Base-by-base conservation (phyloP, 371 early-diverging fungal species). In the Coemansia sp. region DNA sequence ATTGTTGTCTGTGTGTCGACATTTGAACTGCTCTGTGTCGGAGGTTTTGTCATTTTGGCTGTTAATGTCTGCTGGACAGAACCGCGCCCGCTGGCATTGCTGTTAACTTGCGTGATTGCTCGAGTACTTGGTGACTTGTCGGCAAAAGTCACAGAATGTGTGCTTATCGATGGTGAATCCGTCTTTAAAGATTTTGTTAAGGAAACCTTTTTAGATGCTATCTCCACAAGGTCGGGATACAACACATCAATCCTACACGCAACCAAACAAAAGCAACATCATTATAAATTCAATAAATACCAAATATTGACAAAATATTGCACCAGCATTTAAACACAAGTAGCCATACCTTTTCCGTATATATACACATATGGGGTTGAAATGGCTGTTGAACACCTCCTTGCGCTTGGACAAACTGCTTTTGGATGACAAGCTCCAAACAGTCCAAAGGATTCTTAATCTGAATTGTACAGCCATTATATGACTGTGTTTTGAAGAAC, bases 371-470 rank as follows among this genome's bases (percentile, higher is more conserved):
- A 58, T 39, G 23, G 39, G 1, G 5, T 40, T 5, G 0, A 36
- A 9, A 28, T 46, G 21, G 1, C 12, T 29, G 2, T n/a, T 9
- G 19, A 53, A 36, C n/a, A 1, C 23, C 0, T 0, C 9, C 17
- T 53, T 49, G 17, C 28, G 53, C 53, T 5, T 4, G 2, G 13
- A n/a, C 12, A 21, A 28, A 12, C 6, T 28, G 29, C 19, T 15
- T 12, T 28, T n/a, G 12, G 1, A 29, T 17, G 60, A 21, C 26
- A 4, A 3, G 24, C 19, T 53, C 66, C 66, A 66, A 26, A 66
- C 66, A 9, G 19, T 40, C 67, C 67, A 67, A 48, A 67, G 61
- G 0, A 11, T 15, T 4, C 1, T 1, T 15, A 61, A 12, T 32
- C 5, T 17, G 8, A 9, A 4, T 4, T 2, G 4, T 1, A 53